Conservation (phyloP, 306 rosid genomes). For the Dryas drummondii region DNA sequence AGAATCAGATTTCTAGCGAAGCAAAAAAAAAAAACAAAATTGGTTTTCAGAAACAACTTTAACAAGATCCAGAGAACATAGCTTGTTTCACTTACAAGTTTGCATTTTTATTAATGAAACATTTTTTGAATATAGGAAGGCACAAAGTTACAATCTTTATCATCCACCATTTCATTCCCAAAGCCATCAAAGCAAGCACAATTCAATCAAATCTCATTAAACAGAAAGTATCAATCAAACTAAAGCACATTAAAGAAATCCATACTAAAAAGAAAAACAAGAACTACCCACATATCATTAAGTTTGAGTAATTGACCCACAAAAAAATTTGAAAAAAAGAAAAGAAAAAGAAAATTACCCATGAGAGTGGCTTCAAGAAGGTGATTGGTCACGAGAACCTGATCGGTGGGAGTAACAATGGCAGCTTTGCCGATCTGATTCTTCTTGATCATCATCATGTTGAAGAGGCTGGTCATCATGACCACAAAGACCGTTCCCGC, state of each 20-base stretch:
- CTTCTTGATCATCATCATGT: slow-evolving; percentile 56
- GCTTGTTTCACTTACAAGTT: slow-evolving; percentile 14
- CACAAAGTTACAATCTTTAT: background rate
- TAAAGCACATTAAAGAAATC: background rate
- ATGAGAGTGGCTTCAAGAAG: slow-evolving; percentile 86
- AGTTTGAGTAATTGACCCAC: background rate
- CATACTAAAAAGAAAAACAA: background rate
- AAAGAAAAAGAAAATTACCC: slow-evolving; percentile 46
- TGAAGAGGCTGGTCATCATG: slow-evolving; percentile 49
- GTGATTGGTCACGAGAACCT: slow-evolving; percentile 82
- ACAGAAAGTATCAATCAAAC: background rate
- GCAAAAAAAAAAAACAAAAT: background rate
- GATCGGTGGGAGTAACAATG: slow-evolving; percentile 76
- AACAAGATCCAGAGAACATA: slow-evolving; percentile 18
- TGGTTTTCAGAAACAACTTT: background rate
- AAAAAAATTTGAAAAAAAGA: background rate
- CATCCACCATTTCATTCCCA: background rate
- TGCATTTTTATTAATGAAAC: slow-evolving; percentile 8
- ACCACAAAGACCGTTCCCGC: slow-evolving; percentile 56
- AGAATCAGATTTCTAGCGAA: background rate
- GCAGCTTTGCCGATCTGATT: slow-evolving; percentile 60
- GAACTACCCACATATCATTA: background rate
- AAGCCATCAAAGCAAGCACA: slow-evolving; percentile 16
- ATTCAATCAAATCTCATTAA: background rate
- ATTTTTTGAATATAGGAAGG: background rate